phyloP scores from a whole-genome alignment of 2,329 filamentous ascomycete species.

The Exophiala oligosperma region DNA sequence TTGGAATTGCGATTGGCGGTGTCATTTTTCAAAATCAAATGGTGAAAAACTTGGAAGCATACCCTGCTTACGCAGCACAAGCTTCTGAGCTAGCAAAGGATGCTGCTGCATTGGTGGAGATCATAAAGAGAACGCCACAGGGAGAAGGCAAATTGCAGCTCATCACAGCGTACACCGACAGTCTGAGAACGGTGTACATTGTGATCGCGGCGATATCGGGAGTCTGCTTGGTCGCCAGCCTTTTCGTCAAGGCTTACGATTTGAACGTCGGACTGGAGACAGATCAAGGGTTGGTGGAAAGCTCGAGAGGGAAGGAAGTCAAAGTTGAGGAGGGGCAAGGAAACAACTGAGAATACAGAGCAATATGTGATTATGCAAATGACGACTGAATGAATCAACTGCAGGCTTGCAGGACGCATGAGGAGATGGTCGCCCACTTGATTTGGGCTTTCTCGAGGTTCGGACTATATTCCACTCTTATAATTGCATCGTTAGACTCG shows the following conservation, averaged over 20 bases:
- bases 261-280: conserved; percentile 50
- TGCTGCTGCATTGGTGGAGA: conserved; percentile 58
- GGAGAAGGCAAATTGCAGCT: conserved; percentile 44
- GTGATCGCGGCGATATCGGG: conserved; percentile 56
- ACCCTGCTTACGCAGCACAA: conserved; percentile 49
- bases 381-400: background rate
- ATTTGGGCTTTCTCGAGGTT: too few species aligned
- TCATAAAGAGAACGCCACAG: conserved; percentile 57
- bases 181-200: conserved; percentile 57
- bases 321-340: conserved; percentile 6
- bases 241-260: conserved; percentile 53
- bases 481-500: too few species aligned
- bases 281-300: conserved; percentile 50
- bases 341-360: background rate
- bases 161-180: conserved; percentile 55
- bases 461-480: too few species aligned
- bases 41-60: conserved; percentile 49
- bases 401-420: background rate
- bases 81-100: conserved; percentile 56
- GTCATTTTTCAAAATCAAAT: conserved; percentile 69
- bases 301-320: conserved; percentile 30
- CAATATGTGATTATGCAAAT: background rate
- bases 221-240: conserved; percentile 52
- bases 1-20: conserved; percentile 67
- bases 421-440: background rate